Percentiles rank a stretch among this genome's conserved stretches.
Evolutionary conservation across 441 rosid species (phyloP).

Genomic region (Corymbia citriodora): DNA sequence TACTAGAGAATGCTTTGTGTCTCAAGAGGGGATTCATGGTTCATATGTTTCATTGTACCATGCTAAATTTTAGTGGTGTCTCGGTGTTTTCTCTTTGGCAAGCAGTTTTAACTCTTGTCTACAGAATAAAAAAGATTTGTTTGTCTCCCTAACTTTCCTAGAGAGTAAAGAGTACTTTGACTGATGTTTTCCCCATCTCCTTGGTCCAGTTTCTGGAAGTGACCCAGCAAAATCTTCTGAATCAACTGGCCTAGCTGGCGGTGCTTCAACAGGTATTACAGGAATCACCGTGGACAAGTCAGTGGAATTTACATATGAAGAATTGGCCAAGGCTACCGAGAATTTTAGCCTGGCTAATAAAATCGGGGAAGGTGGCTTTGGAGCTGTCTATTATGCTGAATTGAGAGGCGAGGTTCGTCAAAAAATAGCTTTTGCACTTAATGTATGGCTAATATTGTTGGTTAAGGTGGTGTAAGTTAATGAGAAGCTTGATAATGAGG

Average conservation of each 20-base stretch:
- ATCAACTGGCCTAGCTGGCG: constrained; percentile 24
- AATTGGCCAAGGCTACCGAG: constrained; percentile 62
- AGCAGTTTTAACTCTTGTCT: background rate
- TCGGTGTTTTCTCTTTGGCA: background rate
- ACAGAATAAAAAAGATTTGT: background rate
- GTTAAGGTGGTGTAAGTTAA: background rate
- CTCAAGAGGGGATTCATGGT: background rate
- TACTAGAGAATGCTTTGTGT: background rate
- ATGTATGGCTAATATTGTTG: background rate
- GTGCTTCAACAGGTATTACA: constrained; percentile 36
- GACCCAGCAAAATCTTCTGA: constrained; percentile 27
- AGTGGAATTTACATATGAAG: constrained; percentile 63
- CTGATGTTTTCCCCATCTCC: constrained; percentile 1
- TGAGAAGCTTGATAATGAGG: background rate
- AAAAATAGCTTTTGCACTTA: background rate
- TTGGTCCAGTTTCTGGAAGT: constrained; percentile 24
- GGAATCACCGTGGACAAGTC: constrained; percentile 81
- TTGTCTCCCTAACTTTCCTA: background rate
- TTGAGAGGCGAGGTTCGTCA: constrained; percentile 84
- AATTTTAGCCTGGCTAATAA: constrained; percentile 74
- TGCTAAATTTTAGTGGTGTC: background rate
- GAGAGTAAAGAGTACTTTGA: background rate
- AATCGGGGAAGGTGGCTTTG: constrained; percentile 94
- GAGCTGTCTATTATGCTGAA: constrained; percentile 86
- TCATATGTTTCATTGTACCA: background rate